phyloP scores from a whole-genome alignment of 345 rosid genomes.

The Eucalyptus globulus region DNA sequence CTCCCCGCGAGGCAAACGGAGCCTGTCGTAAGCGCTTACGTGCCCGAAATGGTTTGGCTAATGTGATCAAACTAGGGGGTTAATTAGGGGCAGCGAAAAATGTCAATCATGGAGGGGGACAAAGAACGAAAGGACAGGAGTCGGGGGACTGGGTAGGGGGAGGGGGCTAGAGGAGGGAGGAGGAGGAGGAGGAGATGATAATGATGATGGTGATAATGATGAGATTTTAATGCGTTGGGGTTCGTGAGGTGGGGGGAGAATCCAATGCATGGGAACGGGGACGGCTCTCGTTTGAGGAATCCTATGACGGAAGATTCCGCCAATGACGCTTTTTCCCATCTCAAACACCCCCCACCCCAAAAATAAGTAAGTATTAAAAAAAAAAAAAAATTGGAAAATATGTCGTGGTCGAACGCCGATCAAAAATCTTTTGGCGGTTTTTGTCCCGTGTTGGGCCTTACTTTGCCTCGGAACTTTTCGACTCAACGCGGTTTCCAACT shows the following conservation, averaged over 20 bases:
- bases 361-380: too few species aligned
- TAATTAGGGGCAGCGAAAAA: background rate
- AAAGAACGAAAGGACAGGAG: background rate
- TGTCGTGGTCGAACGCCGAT: background rate
- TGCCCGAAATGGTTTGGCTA: background rate
- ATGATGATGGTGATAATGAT: background rate
- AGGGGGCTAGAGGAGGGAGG: background rate
- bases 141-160: background rate
- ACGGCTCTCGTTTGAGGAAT: background rate
- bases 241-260: background rate
- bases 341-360: background rate
- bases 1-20: background rate
- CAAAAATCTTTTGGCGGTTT: background rate
- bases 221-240: background rate
- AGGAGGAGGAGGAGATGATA: background rate
- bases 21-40: background rate
- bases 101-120: background rate
- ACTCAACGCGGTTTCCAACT: background rate
- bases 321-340: background rate
- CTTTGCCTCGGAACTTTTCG: background rate
- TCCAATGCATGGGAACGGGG: background rate
- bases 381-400: background rate
- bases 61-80: accelerated
- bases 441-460: background rate
- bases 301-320: background rate